phyloP scores from a whole-genome alignment of 257 asterid species.

The Nyctanthes arbortristis region DNA sequence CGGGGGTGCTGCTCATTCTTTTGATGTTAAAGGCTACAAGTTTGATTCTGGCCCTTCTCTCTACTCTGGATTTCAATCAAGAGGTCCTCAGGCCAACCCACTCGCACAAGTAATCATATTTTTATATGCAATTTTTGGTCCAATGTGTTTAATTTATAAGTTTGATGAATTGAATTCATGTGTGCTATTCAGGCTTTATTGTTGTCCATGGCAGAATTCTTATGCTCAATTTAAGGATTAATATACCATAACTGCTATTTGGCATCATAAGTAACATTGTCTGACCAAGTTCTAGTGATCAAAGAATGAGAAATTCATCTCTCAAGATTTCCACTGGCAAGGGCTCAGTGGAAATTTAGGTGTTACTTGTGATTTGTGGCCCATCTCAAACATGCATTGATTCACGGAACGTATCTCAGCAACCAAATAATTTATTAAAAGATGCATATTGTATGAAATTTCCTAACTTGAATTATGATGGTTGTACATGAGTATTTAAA shows the following conservation, averaged over 20 bases:
- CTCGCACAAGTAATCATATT: conserved; percentile 68
- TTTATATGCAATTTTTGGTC: conserved; percentile 7
- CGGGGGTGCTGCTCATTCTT: conserved; percentile 97
- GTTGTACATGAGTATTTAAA: neutral
- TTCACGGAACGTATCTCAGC: neutral
- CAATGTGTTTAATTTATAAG: neutral
- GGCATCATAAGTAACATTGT: neutral
- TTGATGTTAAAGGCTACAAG: conserved; percentile 70
- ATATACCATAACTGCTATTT: no score
- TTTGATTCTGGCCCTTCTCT: conserved; percentile 96
- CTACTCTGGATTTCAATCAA: conserved; percentile 87
- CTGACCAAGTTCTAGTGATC: neutral
- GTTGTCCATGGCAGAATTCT: neutral
- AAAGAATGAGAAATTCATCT: neutral
- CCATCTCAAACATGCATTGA: neutral
- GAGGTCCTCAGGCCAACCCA: conserved; percentile 98
- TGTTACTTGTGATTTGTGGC: neutral
- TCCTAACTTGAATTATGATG: neutral
- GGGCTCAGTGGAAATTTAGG: neutral
- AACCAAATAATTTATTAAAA: neutral
- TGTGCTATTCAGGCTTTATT: neutral
- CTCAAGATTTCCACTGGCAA: neutral
- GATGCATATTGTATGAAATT: neutral
- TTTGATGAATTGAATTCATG: neutral
- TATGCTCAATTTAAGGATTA: neutral